Percentiles rank a stretch among this genome's conserved stretches.
These are phyloP conservation scores for Nadsonia fulvescens DNA, from an alignment of 805 yeast genomes.

Conservation along the genomic window DNA sequence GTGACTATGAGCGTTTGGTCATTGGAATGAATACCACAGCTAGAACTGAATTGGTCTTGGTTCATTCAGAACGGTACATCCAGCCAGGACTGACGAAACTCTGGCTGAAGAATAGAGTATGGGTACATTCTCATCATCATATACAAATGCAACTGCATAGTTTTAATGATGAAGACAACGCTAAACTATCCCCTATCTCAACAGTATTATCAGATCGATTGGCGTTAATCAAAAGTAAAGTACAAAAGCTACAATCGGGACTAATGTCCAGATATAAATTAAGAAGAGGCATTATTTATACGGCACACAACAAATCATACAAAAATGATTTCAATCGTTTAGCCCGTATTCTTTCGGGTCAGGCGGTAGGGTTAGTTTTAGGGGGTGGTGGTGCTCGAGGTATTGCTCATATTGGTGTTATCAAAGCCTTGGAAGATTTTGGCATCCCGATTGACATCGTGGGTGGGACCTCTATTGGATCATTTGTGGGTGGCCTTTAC, in stretches of 20 bases:
- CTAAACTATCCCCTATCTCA: slow-evolving; percentile 11
- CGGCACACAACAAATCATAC: slow-evolving; percentile 31
- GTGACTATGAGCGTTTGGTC: slow-evolving; percentile 69
- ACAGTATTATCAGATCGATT: too few relatives aligned
- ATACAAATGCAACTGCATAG: slow-evolving; percentile 36
- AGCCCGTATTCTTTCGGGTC: slow-evolving; percentile 79
- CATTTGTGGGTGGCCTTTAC: slow-evolving; percentile 88
- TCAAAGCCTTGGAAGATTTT: slow-evolving; percentile 75
- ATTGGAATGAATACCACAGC: slow-evolving; percentile 68
- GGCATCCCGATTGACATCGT: slow-evolving; percentile 88
- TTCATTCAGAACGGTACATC: slow-evolving; percentile 72
- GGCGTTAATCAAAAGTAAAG: slow-evolving; percentile 14
- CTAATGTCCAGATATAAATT: slow-evolving; percentile 15
- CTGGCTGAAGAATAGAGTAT: slow-evolving; percentile 72
- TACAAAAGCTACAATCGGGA: slow-evolving; percentile 17
- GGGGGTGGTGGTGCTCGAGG: slow-evolving; percentile 99
- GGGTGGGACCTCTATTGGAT: slow-evolving; percentile 94
- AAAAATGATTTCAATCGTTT: slow-evolving; percentile 79
- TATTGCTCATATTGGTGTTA: slow-evolving; percentile 75
- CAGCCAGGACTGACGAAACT: slow-evolving; percentile 67
- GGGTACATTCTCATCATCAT: slow-evolving; percentile 92
- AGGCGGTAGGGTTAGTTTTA: slow-evolving; percentile 81
- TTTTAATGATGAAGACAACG: slow-evolving; percentile 6
- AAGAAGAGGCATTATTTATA: slow-evolving; percentile 15
- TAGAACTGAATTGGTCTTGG: slow-evolving; percentile 64